Conservation (phyloP, 352 stramenopile species). For the Albugo candida region DNA sequence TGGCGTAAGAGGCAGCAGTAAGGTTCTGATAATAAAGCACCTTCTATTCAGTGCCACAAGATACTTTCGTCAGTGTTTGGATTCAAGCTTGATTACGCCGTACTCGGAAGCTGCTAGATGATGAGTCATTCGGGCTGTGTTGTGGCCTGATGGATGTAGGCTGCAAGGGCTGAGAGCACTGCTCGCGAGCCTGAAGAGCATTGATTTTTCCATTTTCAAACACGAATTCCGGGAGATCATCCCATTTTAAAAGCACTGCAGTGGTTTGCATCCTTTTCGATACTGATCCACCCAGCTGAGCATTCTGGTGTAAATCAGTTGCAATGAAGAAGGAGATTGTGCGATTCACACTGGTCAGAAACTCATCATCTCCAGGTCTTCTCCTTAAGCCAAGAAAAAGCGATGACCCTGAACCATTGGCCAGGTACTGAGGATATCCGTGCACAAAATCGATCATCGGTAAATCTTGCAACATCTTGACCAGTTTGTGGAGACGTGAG, state of each 20-base stretch:
- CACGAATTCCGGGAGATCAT: conserved; percentile 47
- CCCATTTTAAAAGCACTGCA: conserved; percentile 31
- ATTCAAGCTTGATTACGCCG: too few species aligned
- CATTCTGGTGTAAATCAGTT: conserved; percentile 65
- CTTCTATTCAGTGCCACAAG: too few species aligned
- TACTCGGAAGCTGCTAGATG: too few species aligned
- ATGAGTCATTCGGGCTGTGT: too few species aligned
- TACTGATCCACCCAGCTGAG: conserved; percentile 14
- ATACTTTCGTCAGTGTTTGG: too few species aligned
- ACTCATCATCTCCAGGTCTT: conserved; percentile 1
- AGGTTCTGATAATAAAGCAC: too few species aligned
- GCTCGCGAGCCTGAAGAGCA: conserved; percentile 25
- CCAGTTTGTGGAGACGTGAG: conserved; percentile 56
- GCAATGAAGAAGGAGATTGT: conserved; percentile 71
- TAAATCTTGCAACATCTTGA: conserved; percentile 55
- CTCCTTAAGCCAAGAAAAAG: conserved; percentile 50
- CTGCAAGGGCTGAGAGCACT: conserved; percentile 12
- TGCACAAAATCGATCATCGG: conserved; percentile 32
- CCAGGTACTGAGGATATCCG: conserved; percentile 52
- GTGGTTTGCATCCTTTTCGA: conserved; percentile 42
- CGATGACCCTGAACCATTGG: conserved; percentile 26
- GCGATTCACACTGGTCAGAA: conserved; percentile 38
- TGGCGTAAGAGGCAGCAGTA: too few species aligned
- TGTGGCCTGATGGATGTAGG: too few species aligned
- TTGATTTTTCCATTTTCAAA: conserved; percentile 26